Conservation (phyloP, 345 rosid genomes). For the Jatropha curcas region DNA sequence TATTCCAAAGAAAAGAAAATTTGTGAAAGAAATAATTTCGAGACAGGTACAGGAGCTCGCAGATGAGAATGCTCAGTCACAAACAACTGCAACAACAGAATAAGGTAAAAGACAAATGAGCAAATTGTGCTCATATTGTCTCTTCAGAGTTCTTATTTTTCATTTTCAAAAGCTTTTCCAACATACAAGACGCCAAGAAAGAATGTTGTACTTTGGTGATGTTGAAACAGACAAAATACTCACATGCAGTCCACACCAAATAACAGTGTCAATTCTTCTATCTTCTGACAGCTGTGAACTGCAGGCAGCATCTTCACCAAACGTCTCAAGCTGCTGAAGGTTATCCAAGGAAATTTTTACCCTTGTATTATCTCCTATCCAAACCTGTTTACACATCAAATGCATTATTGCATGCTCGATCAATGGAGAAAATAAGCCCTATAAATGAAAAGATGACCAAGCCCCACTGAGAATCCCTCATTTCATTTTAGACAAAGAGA, state of each 20-base stretch:
- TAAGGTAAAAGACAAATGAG: slow-evolving; percentile 8
- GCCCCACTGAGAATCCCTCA: background rate
- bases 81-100: slow-evolving; percentile 2
- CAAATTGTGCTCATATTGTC: slow-evolving; percentile 22
- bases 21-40: background rate
- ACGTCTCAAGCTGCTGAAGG: slow-evolving; percentile 9
- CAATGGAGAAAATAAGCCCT: background rate
- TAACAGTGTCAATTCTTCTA: slow-evolving; percentile 14
- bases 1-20: background rate
- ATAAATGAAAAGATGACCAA: background rate
- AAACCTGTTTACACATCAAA: slow-evolving; percentile 14
- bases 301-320: slow-evolving; percentile 8
- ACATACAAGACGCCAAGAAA: slow-evolving; percentile 14
- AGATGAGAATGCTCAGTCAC: slow-evolving; percentile 11
- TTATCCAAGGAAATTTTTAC: background rate
- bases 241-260: slow-evolving; percentile 13
- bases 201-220: slow-evolving; percentile 12
- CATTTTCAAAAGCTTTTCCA: slow-evolving; percentile 10
- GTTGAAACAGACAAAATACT: slow-evolving; percentile 14
- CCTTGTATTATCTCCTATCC: slow-evolving; percentile 16
- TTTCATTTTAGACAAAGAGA: background rate
- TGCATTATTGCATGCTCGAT: background rate
- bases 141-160: slow-evolving; percentile 6
- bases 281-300: slow-evolving; percentile 12
- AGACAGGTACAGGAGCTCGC: slow-evolving; percentile 11